A percentile compares a stretch with the other conserved stretches of the same genome.
phyloP scores from a whole-genome alignment of 139 green algal genomes.

The Tetratostichococcus sp. region DNA sequence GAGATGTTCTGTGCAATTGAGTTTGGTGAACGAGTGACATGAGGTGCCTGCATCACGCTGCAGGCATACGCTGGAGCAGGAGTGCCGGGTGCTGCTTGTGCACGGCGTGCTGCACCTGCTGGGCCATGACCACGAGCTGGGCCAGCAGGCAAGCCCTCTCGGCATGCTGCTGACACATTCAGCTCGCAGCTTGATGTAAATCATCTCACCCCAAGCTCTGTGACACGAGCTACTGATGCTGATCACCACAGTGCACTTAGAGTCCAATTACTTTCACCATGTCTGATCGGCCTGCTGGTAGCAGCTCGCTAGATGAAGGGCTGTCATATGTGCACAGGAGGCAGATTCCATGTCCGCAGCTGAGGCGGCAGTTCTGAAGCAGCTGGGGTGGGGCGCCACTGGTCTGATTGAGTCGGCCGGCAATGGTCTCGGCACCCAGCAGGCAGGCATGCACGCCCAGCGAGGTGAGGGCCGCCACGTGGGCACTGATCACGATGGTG shows the following conservation, averaged over 20 bases:
- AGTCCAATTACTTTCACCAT: too few species aligned
- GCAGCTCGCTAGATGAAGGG: too few species aligned
- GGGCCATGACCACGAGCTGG: slow-evolving; percentile 88
- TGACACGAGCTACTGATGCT: too few species aligned
- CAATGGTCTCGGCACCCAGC: not conserved
- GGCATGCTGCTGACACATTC: not conserved
- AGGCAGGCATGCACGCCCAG: not conserved
- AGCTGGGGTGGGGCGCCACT: slow-evolving; percentile 67
- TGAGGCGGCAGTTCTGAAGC: slow-evolving; percentile 59
- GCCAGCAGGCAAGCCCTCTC: slow-evolving; percentile 4
- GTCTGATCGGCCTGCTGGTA: too few species aligned
- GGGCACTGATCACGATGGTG: too few species aligned
- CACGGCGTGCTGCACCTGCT: slow-evolving; percentile 92
- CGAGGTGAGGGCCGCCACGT: too few species aligned
- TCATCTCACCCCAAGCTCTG: too few species aligned
- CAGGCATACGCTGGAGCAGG: slow-evolving; percentile 63
- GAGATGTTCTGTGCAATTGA: too few species aligned
- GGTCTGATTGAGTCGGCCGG: slow-evolving; percentile 58
- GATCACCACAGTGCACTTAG: too few species aligned
- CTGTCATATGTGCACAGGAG: slow-evolving; percentile 27
- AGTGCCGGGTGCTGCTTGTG: slow-evolving; percentile 87
- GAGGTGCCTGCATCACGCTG: not conserved
- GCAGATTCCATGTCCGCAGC: slow-evolving; percentile 60
- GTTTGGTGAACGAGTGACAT: too few species aligned
- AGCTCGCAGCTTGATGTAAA: not conserved